These are phyloP conservation scores for Eustoma russellianum DNA, from an alignment of 257 asterid genomes.

Conservation along the genomic window DNA sequence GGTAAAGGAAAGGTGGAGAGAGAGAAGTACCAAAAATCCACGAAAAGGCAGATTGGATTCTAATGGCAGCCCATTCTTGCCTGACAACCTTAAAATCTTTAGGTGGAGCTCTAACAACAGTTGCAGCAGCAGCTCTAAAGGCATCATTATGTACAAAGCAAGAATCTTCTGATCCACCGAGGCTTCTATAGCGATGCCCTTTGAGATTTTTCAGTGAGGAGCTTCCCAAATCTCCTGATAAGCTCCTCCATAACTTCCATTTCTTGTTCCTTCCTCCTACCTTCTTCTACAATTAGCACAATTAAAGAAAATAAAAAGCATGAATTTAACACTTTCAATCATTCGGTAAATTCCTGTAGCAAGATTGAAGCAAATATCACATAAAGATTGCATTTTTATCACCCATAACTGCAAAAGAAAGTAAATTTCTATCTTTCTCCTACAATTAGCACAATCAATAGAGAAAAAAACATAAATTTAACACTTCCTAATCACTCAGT, in stretches of 20 bases:
- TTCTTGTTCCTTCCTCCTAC: slow-evolving; percentile 56
- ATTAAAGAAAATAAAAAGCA: background rate
- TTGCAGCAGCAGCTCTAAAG: slow-evolving; percentile 67
- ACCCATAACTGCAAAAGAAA: background rate
- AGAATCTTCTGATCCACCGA: slow-evolving; percentile 38
- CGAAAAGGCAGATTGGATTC: slow-evolving; percentile 87
- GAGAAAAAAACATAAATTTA: background rate
- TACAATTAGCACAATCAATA: background rate
- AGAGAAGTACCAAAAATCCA: slow-evolving; percentile 62
- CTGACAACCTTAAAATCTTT: slow-evolving; percentile 71
- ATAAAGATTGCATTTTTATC: background rate
- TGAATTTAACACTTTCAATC: too few species aligned
- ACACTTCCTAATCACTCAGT: too few species aligned
- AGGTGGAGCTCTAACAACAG: slow-evolving; percentile 88
- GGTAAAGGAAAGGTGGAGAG: background rate
- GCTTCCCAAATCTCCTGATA: slow-evolving; percentile 44
- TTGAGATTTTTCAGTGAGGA: slow-evolving; percentile 55
- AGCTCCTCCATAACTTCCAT: slow-evolving; percentile 82
- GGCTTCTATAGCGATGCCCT: slow-evolving; percentile 20
- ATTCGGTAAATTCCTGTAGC: background rate
- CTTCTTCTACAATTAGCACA: slow-evolving; percentile 37
- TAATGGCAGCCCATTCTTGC: slow-evolving; percentile 92
- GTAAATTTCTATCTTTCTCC: too few species aligned
- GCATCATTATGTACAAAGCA: slow-evolving; percentile 53
- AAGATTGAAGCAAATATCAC: background rate